These are phyloP conservation scores for Phytophthora fragariae DNA, from an alignment of 352 stramenopile genomes.

Conservation along the genomic window DNA sequence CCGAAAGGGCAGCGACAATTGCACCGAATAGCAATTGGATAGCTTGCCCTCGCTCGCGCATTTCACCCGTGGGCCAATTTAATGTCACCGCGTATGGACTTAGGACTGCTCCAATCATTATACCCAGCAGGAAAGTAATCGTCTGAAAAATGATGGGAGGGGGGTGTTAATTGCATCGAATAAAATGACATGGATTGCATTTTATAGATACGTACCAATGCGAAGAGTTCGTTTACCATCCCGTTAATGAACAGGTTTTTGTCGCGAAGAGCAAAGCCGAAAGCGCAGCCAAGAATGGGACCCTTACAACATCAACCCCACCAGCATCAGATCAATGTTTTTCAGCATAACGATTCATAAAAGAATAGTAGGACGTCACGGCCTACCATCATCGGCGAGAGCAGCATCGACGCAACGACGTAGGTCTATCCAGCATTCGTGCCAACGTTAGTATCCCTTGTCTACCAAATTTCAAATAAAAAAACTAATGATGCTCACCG, in stretches of 20 bases:
- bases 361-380: neutral
- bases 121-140: constrained; percentile 80
- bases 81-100: constrained; percentile 80
- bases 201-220: constrained; percentile 50
- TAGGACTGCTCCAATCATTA: constrained; percentile 83
- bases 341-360: neutral
- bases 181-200: neutral
- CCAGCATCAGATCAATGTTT: constrained; percentile 6
- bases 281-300: constrained; percentile 84
- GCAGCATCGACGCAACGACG: constrained; percentile 89
- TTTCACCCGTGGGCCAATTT: constrained; percentile 87
- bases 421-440: constrained; percentile 58
- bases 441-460: constrained; percentile 8
- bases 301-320: constrained; percentile 43
- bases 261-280: constrained; percentile 82
- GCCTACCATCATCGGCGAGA: constrained; percentile 87
- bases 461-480: neutral
- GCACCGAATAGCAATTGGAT: constrained; percentile 86
- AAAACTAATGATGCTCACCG: constrained; percentile 37
- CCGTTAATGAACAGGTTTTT: constrained; percentile 87
- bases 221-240: constrained; percentile 84
- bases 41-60: constrained; percentile 78
- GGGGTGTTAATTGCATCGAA: neutral
- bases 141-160: constrained; percentile 36
- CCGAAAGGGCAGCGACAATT: constrained; percentile 79